phyloP scores from a whole-genome alignment of 2,329 filamentous ascomycete genomes.

The Beauveria varroae region DNA sequence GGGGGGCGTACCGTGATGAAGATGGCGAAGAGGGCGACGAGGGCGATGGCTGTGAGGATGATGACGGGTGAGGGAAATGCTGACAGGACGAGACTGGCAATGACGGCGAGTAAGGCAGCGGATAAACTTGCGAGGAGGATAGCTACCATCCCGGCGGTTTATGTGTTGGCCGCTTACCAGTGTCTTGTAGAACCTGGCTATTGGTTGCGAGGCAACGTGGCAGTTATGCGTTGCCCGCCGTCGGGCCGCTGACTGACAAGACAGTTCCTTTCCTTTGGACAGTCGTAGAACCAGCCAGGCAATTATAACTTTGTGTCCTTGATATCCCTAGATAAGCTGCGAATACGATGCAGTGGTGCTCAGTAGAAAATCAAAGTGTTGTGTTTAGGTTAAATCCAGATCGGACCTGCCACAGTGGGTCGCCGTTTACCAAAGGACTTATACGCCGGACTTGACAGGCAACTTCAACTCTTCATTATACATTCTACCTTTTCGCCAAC shows the following conservation, averaged over 20 bases:
- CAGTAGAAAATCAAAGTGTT: not conserved
- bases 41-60: conserved; percentile 14
- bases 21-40: conserved; percentile 17
- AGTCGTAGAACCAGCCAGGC: not conserved
- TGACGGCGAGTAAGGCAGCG: not conserved
- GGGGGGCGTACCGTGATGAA: conserved; percentile 23
- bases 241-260: not conserved
- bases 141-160: not conserved
- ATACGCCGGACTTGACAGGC: not conserved
- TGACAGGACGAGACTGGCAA: not conserved
- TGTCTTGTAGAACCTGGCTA: not conserved
- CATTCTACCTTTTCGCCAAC: not conserved
- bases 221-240: not conserved
- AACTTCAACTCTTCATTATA: not conserved
- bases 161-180: no score
- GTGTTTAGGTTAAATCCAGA: not conserved
- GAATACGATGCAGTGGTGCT: not conserved
- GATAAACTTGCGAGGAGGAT: not conserved
- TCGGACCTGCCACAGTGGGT: not conserved
- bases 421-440: not conserved
- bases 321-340: no score
- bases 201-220: conserved; percentile 1
- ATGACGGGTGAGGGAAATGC: conserved; percentile 11
- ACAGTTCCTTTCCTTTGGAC: no score
- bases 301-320: not conserved